A percentile compares a stretch with the other conserved stretches of the same genome.
Conservation (phyloP, 139 green algal genomes). For the Trebouxia sp. region DNA sequence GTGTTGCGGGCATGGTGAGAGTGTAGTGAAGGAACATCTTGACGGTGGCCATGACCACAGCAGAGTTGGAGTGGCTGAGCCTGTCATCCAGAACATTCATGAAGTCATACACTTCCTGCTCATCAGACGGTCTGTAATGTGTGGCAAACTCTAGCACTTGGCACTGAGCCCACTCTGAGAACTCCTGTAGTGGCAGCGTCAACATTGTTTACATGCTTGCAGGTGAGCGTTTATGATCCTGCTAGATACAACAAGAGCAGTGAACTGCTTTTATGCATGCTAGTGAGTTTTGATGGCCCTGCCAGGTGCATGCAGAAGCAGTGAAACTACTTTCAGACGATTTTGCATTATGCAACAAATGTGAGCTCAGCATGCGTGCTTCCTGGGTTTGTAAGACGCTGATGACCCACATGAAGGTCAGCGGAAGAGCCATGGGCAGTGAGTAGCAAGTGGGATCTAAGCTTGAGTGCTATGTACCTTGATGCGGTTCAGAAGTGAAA, state of each 20-base stretch:
- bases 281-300: too few species aligned
- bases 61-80: slow-evolving; percentile 84
- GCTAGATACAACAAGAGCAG: neutral
- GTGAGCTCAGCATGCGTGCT: too few species aligned
- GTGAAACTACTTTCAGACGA: too few species aligned
- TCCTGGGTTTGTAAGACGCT: too few species aligned
- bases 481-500: slow-evolving; percentile 91
- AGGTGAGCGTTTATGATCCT: too few species aligned
- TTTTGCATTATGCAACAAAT: too few species aligned
- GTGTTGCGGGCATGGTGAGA: slow-evolving; percentile 65
- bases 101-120: slow-evolving; percentile 93
- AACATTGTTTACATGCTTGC: too few species aligned
- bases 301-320: too few species aligned
- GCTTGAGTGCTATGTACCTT: slow-evolving; percentile 54
- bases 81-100: slow-evolving; percentile 96
- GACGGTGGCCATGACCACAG: slow-evolving; percentile 86
- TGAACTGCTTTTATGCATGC: too few species aligned
- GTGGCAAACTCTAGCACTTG: slow-evolving; percentile 80
- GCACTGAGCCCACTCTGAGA: slow-evolving; percentile 94
- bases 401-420: too few species aligned
- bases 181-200: slow-evolving; percentile 63
- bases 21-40: slow-evolving; percentile 96
- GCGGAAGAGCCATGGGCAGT: too few species aligned
- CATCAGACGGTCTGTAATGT: slow-evolving; percentile 66
- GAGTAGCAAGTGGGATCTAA: too few species aligned